Base-by-base conservation (phyloP, 2,329 filamentous ascomycete species). In the Aspergillus transmontanensis region DNA sequence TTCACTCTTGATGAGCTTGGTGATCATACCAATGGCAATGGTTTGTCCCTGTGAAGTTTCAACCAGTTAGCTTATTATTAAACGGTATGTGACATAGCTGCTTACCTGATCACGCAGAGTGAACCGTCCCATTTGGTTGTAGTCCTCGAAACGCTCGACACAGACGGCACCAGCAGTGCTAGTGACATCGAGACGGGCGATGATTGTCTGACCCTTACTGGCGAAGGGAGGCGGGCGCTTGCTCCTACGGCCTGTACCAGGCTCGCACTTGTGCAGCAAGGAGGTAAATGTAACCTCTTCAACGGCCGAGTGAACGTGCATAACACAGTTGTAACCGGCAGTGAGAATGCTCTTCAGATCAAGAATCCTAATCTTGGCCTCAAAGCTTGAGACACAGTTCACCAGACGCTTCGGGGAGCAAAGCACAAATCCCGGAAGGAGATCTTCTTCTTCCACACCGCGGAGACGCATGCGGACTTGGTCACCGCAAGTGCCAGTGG, bases 11-110 rank as follows among this genome's bases (percentile, higher is more conserved):
- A 91, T 87, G 65, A 99, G 86, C 86, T 94, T 97, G 64, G 93
- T 97, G 78, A 99, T 96, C 87, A 99, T 99, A 75, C 95, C 95
- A 82, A 99, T 99, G 61, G 95, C 95, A 83, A 99, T 97, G 0
- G 95, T 99, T 91, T 98, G 94, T 73, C 95, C 95, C 89, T 98
- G 75, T 48, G 11, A 14, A 60, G 76, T 67, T 70, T 16, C 23
- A 58, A 67, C 26, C 9, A 3, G 39, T 71, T 58, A 76, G 64
- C 60, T 60, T 63, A 30, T 16, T 26, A 71, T 76, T 28, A 64
- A 63, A 67, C 57, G 32, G 59, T 28, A 55, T 19, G 46, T 57
- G 28, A 23, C 16, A 69, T 58, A 21, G 30, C 57, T 21, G 73
- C 84, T 72, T 85, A 93, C 91, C 86, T 94, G 91, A 75, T 95